phyloP scores from a whole-genome alignment of 805 yeast genomes.

The Schizosaccharomyces pombe region DNA sequence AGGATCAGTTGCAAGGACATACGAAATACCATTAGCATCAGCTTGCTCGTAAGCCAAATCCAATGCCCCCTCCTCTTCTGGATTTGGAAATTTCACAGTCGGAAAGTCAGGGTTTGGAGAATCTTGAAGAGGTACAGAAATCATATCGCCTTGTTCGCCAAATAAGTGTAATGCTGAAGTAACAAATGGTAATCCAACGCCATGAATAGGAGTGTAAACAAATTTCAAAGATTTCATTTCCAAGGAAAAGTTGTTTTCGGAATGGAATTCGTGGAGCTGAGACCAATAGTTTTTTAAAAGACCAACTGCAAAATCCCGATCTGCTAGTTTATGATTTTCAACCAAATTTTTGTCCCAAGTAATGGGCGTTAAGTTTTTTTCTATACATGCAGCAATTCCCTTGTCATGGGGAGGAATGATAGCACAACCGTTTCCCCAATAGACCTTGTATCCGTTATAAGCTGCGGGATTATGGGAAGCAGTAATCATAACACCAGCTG shows the following conservation, averaged over 20 bases:
- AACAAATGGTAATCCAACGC: constrained; percentile 59
- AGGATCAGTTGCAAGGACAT: constrained; percentile 82
- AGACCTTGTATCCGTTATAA: constrained; percentile 84
- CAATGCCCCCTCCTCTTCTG: constrained; percentile 85
- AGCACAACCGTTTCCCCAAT: constrained; percentile 84
- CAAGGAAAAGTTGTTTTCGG: background rate
- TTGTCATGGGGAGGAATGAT: constrained; percentile 79
- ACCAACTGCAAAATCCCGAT: background rate
- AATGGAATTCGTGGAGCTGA: background rate
- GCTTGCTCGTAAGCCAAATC: constrained; percentile 46
- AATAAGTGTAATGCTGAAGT: constrained; percentile 20
- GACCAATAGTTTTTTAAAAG: background rate
- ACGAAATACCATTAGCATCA: constrained; percentile 22
- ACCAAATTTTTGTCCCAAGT: constrained; percentile 19
- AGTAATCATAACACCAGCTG: constrained; percentile 78
- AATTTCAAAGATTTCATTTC: constrained; percentile 19
- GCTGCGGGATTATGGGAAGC: constrained; percentile 27
- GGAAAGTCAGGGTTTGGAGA: constrained; percentile 67
- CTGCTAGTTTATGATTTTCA: background rate
- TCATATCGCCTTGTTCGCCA: constrained; percentile 14
- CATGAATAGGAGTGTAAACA: constrained; percentile 89
- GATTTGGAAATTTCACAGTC: constrained; percentile 78
- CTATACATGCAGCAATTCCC: constrained; percentile 43
- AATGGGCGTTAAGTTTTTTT: constrained; percentile 39
- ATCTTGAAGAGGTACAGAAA: constrained; percentile 38